Percentiles rank a stretch among this genome's conserved stretches.
Evolutionary conservation across 495 filamentous ascomycete species (phyloP).

Genomic region (Penicillium arizonense): DNA sequence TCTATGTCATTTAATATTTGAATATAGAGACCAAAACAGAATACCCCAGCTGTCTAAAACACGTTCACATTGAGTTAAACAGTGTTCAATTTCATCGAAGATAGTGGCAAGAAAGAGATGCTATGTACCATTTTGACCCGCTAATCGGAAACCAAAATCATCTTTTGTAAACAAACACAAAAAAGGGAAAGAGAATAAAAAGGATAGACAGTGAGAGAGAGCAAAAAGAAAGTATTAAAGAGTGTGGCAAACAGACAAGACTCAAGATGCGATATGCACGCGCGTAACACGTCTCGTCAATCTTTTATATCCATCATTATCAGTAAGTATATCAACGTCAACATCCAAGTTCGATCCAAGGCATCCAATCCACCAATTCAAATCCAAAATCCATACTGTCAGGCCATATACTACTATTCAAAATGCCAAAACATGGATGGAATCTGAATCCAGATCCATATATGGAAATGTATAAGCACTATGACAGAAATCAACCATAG

Average conservation of each 20-base stretch:
- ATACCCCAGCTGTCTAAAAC: no score
- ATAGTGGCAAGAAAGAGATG: neutral
- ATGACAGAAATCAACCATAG: slow-evolving; percentile 27
- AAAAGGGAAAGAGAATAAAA: neutral
- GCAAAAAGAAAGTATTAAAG: neutral
- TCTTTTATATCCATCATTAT: slow-evolving; percentile 18
- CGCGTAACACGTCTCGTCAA: slow-evolving; percentile 18
- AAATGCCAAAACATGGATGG: slow-evolving; percentile 4
- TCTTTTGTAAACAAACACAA: neutral
- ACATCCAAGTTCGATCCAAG: slow-evolving; percentile 4
- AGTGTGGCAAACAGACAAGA: slow-evolving; percentile 10
- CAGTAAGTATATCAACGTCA: slow-evolving; percentile 2
- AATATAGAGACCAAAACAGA: neutral
- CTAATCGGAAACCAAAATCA: neutral
- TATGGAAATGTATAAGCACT: neutral
- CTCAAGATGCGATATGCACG: slow-evolving; percentile 18
- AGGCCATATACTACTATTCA: neutral
- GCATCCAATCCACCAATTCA: neutral
- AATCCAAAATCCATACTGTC: no score
- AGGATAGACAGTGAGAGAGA: neutral
- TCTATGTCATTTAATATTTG: no score
- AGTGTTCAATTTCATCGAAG: neutral
- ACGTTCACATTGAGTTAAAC: no score
- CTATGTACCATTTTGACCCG: slow-evolving; percentile 1
- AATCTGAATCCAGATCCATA: neutral